These are phyloP conservation scores for Penicillium sp. DNA, from an alignment of 2,329 filamentous ascomycete genomes.

Conservation along the genomic window DNA sequence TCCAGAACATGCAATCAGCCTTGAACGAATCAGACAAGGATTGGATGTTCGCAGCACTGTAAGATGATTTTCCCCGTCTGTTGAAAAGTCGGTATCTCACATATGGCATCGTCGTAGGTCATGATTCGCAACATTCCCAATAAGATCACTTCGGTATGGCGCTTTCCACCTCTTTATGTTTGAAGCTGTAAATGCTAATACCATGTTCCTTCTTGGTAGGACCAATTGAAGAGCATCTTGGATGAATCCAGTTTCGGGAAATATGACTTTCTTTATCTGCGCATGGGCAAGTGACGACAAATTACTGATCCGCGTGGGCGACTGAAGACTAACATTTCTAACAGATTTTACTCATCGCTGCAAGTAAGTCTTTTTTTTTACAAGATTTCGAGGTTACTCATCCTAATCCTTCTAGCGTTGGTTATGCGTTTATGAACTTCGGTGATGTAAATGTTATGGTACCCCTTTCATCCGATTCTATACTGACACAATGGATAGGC, in stretches of 20 bases:
- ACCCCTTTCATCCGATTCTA: neutral
- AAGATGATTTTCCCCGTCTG: neutral
- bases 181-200: neutral
- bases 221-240: conserved; percentile 73
- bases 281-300: conserved; percentile 60
- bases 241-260: conserved; percentile 75
- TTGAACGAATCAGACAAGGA: neutral
- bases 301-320: neutral
- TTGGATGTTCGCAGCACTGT: conserved; percentile 10
- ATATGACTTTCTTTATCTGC: conserved; percentile 93
- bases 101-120: conserved; percentile 53
- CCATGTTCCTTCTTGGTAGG: conserved; percentile 38
- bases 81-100: conserved; percentile 2
- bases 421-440: conserved; percentile 97
- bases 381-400: neutral
- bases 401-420: conserved; percentile 61
- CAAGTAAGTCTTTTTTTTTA: conserved; percentile 60
- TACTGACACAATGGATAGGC: conserved; percentile 55
- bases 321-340: neutral
- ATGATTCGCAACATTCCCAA: conserved; percentile 96
- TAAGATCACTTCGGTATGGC: conserved; percentile 64
- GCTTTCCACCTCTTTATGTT: neutral
- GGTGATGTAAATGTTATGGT: conserved; percentile 60
- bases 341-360: conserved; percentile 75
- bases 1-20: neutral